Evolutionary conservation across 495 filamentous ascomycete genomes (phyloP), one percentile per base, ranked within the genome.

Genomic region (Choiromyces venosus): DNA sequence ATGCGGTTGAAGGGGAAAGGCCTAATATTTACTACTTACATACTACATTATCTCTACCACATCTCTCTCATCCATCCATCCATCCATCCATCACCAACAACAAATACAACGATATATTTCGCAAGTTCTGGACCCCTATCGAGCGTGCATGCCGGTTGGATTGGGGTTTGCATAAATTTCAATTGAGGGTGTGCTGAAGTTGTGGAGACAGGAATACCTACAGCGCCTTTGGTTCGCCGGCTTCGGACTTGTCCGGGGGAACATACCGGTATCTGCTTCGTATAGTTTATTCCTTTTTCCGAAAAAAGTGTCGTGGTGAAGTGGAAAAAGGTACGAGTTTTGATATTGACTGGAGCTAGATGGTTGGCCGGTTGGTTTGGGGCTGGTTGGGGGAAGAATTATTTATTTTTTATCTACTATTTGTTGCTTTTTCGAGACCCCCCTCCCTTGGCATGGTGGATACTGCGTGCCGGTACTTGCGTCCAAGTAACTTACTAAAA

Each of bases 21-120:
- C n/a, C 14, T 29, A 61, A 61, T 61, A 29, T 29, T 61, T 7
- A 29, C 52, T 61, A n/a, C 44, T 21, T 21, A 10, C 12, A 29
- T 52, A 10, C 44, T 52, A 52, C 52, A 61, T 10, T 29, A 29
- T 44, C 42, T 19, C 42, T 12, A 14, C 39, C 42, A 29, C 25
- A 52, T 61, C 52, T 61, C 52, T 61, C 52, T 25, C 52, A 52
- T 52, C n/a, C 42, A 44, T 44, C 40, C 44, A 52, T 52, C 46
- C 46, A n/a, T n/a, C n/a, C n/a, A n/a, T n/a, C n/a, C n/a, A n/a
- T 25, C 9, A 25, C 46, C n/a, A 52, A 25, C 21, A 52, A 25
- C n/a, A 25, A 12, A 0, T 52, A n/a, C n/a, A 10, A 12, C 52
- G 52, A 61, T 61, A 56, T 56, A 61, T 29, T 29, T 29, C 52